A percentile compares a stretch with the other conserved stretches of the same genome.
Conservation (phyloP, 75 land plant species). For the Picea glauca region DNA sequence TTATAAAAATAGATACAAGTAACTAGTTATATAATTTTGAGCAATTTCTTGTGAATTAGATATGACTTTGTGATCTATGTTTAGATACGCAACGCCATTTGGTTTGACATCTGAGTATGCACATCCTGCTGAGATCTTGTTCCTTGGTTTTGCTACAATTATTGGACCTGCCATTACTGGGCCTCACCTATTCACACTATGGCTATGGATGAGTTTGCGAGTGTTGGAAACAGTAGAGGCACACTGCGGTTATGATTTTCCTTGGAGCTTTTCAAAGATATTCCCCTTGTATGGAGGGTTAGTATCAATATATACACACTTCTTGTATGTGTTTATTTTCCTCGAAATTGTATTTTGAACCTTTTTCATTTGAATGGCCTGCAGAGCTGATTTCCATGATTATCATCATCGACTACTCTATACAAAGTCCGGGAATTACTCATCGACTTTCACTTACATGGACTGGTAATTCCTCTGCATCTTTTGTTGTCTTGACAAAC, state of each 20-base stretch:
- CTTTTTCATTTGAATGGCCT: conserved; percentile 4
- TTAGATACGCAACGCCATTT: conserved; percentile 99
- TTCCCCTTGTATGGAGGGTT: conserved; percentile 96
- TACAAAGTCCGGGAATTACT: conserved; percentile 97
- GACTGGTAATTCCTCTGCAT: conserved; percentile 63
- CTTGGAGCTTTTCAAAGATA: conserved; percentile 95
- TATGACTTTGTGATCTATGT: not conserved
- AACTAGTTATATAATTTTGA: not conserved
- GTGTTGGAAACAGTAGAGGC: conserved; percentile 99
- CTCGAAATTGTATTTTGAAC: not conserved
- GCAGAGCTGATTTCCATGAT: conserved; percentile 97
- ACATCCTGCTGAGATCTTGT: conserved; percentile 97
- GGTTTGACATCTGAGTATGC: conserved; percentile 99
- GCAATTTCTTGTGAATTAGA: not conserved
- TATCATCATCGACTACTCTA: conserved; percentile 97
- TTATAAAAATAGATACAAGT: not conserved
- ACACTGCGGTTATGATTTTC: conserved; percentile 98
- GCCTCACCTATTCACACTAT: conserved; percentile 90
- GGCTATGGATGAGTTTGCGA: conserved; percentile 97
- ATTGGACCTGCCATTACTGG: conserved; percentile 98
- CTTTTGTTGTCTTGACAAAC: not conserved
- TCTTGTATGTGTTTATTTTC: conserved; percentile 6
- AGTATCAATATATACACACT: conserved; percentile 13
- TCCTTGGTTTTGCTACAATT: conserved; percentile 98
- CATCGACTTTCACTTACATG: conserved; percentile 98